A percentile compares a stretch with the other conserved stretches of the same genome.
Evolutionary conservation across 2,329 filamentous ascomycete species (phyloP).

Genomic region (Helotiales sp.): DNA sequence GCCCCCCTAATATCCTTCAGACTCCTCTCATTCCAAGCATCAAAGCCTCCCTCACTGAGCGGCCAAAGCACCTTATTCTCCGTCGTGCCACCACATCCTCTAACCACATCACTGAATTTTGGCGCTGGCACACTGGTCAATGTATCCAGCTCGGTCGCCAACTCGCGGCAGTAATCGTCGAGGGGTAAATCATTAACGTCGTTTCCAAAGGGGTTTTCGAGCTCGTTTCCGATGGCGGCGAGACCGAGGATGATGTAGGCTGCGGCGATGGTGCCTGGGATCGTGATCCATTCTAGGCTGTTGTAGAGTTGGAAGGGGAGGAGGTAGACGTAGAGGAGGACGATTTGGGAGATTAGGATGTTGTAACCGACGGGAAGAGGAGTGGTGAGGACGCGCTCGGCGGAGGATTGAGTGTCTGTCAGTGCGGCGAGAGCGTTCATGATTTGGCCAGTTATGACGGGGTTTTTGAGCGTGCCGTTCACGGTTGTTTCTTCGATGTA

Average conservation of each 20-base stretch:
- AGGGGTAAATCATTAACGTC: slow-evolving; percentile 84
- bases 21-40: slow-evolving; percentile 50
- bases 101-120: slow-evolving; percentile 23
- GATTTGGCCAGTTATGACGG: slow-evolving; percentile 40
- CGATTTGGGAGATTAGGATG: slow-evolving; percentile 85
- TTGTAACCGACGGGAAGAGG: slow-evolving; percentile 82
- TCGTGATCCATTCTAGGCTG: slow-evolving; percentile 72
- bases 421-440: slow-evolving; percentile 57
- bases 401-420: slow-evolving; percentile 74
- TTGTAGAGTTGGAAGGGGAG: slow-evolving; percentile 80
- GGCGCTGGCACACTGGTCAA: slow-evolving; percentile 48
- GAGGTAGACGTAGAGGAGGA: slow-evolving; percentile 81
- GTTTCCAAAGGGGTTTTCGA: slow-evolving; percentile 83
- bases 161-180: slow-evolving; percentile 76
- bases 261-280: slow-evolving; percentile 73
- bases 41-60: slow-evolving; percentile 48
- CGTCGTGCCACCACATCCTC: too few relatives aligned
- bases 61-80: slow-evolving; percentile 45
- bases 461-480: slow-evolving; percentile 45
- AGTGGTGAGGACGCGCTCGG: slow-evolving; percentile 80
- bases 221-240: slow-evolving; percentile 75
- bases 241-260: slow-evolving; percentile 86
- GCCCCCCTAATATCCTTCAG: slow-evolving; percentile 50
- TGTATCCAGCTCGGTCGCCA: slow-evolving; percentile 75
- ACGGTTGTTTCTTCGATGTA: slow-evolving; percentile 34